Conservation (phyloP, 257 asterid species). For the Paulownia fortunei region DNA sequence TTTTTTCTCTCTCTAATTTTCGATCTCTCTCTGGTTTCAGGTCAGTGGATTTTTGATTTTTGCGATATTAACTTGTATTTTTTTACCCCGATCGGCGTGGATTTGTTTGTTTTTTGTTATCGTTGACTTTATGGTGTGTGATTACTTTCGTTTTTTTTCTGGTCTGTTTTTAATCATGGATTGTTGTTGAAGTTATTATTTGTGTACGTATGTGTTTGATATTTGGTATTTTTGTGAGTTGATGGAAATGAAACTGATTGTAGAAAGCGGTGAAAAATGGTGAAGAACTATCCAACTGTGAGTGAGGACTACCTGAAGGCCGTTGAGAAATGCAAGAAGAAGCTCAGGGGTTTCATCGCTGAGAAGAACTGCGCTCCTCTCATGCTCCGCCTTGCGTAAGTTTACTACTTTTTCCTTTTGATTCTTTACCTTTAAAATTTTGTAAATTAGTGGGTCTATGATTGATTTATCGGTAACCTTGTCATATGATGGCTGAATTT, state of each 20-base stretch:
- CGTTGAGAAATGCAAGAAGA: slow-evolving; percentile 74
- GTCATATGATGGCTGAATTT: background rate
- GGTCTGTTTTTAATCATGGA: background rate
- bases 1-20: background rate
- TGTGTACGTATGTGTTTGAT: background rate
- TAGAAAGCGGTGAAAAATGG: slow-evolving; percentile 54
- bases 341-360: slow-evolving; percentile 87
- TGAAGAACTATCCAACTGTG: slow-evolving; percentile 79
- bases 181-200: background rate
- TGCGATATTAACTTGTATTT: background rate
- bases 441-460: background rate
- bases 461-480: background rate
- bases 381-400: slow-evolving; percentile 92
- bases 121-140: slow-evolving; percentile 30
- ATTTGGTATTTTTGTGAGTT: background rate
- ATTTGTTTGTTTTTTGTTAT: background rate
- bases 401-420: background rate
- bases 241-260: slow-evolving; percentile 16
- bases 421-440: background rate
- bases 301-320: slow-evolving; percentile 85
- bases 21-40: slow-evolving; percentile 31
- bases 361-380: slow-evolving; percentile 92
- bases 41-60: slow-evolving; percentile 30
- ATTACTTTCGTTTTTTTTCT: background rate
- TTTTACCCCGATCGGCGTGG: background rate